Evolutionary conservation across 2,329 filamentous ascomycete genomes (phyloP).

Genomic region (Neofusicoccum kwambonambiense): DNA sequence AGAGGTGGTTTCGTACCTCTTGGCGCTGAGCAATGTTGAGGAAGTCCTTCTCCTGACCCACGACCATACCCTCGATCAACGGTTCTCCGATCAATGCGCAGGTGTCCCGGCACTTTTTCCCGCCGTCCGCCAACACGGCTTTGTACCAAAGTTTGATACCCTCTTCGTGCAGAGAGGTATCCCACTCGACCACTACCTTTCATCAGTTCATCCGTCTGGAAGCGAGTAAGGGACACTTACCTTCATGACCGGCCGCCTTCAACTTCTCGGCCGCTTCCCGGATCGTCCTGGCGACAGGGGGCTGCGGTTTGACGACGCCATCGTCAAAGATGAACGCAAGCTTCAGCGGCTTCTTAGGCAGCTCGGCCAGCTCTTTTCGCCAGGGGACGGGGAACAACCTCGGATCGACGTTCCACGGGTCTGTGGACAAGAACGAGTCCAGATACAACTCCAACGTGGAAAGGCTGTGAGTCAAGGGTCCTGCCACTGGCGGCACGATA

Average conservation of each 20-base stretch:
- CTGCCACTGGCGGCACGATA: conserved; percentile 41
- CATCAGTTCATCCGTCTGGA: too few relatives aligned
- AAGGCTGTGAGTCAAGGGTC: conserved; percentile 55
- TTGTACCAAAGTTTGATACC: conserved; percentile 21
- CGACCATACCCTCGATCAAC: conserved; percentile 24
- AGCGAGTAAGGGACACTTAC: background rate
- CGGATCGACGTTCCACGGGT: conserved; percentile 68
- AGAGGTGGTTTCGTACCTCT: conserved; percentile 12
- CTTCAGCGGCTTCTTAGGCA: conserved; percentile 24
- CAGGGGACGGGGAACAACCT: conserved; percentile 65
- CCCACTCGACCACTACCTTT: conserved; percentile 26
- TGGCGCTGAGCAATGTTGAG: conserved; percentile 20
- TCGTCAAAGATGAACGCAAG: conserved; percentile 53
- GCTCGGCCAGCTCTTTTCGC: conserved; percentile 43
- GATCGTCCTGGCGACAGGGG: conserved; percentile 49
- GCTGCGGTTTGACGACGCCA: conserved; percentile 51
- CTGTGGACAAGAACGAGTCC: conserved; percentile 56
- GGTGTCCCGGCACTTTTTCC: conserved; percentile 16
- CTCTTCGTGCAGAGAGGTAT: conserved; percentile 18
- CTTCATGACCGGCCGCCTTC: background rate
- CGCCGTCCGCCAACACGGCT: conserved; percentile 23
- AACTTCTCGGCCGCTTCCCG: conserved; percentile 42
- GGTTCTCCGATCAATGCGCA: conserved; percentile 24
- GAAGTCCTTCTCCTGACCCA: conserved; percentile 21
- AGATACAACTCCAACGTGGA: conserved; percentile 55